These are phyloP conservation scores for Colletotrichum falcatum DNA, from an alignment of 2,329 filamentous ascomycete genomes.

Conservation along the genomic window DNA sequence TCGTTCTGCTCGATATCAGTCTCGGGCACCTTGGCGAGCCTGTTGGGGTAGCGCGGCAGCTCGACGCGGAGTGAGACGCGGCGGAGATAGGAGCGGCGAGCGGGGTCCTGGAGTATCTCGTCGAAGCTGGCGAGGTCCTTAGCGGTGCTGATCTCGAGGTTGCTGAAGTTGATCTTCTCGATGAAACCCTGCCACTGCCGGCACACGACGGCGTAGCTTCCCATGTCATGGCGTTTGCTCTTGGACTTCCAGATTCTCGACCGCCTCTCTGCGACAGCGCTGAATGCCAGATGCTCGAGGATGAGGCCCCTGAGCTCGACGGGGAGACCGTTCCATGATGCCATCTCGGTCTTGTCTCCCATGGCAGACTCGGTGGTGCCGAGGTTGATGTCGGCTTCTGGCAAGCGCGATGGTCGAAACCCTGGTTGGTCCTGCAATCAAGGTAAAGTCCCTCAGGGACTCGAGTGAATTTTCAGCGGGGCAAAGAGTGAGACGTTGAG, in stretches of 20 bases:
- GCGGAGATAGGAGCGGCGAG: slow-evolving; percentile 42
- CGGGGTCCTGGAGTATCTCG: slow-evolving; percentile 41
- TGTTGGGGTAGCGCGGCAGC: slow-evolving; percentile 43
- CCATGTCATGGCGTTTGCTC: slow-evolving; percentile 35
- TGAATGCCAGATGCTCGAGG: slow-evolving; percentile 29
- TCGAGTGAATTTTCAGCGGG: slow-evolving; percentile 29
- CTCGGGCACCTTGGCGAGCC: slow-evolving; percentile 42
- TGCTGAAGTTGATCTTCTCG: slow-evolving; percentile 45
- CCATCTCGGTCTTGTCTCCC: slow-evolving; percentile 38
- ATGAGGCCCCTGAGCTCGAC: slow-evolving; percentile 39
- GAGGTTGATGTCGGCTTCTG: slow-evolving; percentile 9
- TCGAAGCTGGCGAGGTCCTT: slow-evolving; percentile 44
- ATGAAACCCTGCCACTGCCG: slow-evolving; percentile 45
- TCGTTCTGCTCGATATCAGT: slow-evolving; percentile 44
- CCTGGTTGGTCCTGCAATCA: slow-evolving; percentile 1
- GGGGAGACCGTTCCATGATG: slow-evolving; percentile 41
- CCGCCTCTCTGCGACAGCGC: slow-evolving; percentile 22
- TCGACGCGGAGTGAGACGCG: slow-evolving; percentile 44
- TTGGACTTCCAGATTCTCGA: slow-evolving; percentile 23
- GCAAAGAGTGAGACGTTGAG: slow-evolving; percentile 21
- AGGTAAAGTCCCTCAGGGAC: slow-evolving; percentile 11
- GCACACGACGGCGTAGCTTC: slow-evolving; percentile 46
- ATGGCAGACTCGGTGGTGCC: slow-evolving; percentile 8
- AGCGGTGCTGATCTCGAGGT: slow-evolving; percentile 41
- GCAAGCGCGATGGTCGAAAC: background rate